A percentile compares a stretch with the other conserved stretches of the same genome.
Conservation (phyloP, 148 eudicot genomes). For the Arbutus unedo region DNA sequence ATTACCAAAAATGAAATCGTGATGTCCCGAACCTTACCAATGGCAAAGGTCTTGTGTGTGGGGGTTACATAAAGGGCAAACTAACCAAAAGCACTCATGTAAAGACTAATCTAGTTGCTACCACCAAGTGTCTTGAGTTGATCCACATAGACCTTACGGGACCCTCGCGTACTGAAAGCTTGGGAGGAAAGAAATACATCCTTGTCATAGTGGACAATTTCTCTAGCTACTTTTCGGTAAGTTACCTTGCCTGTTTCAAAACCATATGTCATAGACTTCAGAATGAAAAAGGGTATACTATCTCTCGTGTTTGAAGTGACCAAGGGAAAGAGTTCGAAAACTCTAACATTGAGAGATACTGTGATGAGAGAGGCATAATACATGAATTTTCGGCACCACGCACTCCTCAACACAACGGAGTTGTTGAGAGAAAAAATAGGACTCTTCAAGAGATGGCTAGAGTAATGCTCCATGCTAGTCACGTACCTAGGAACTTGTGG, state of each 20-base stretch:
- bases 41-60: neutral
- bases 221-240: neutral
- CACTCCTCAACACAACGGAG: conserved; percentile 11
- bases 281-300: neutral
- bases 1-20: neutral
- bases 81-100: neutral
- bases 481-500: neutral
- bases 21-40: neutral
- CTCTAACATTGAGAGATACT: neutral
- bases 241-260: neutral
- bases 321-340: neutral
- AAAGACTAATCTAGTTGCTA: neutral
- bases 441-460: conserved; percentile 4
- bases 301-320: neutral
- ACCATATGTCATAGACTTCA: neutral
- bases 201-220: neutral
- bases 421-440: neutral
- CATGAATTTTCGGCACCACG: neutral
- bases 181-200: neutral
- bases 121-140: neutral
- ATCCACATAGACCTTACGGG: neutral
- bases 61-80: neutral
- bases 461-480: neutral
- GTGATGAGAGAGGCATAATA: neutral
- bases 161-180: neutral